Percentiles rank a stretch among this genome's conserved stretches.
These are phyloP conservation scores for Geranium incanum DNA, from an alignment of 441 rosid genomes.

Conservation along the genomic window DNA sequence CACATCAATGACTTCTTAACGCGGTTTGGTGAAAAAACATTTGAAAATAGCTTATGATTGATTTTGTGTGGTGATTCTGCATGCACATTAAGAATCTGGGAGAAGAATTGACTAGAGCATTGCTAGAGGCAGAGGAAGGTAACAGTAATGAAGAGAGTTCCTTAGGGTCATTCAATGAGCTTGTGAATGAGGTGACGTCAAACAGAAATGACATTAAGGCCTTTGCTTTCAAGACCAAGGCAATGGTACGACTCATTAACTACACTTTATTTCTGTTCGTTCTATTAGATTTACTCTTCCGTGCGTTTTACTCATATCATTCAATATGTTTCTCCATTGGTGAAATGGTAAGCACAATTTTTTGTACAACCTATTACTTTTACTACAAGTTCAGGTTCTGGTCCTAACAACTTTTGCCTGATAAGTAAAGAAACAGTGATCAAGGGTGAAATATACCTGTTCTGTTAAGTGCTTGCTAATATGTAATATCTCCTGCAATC, in stretches of 20 bases:
- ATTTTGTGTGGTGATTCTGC: slow-evolving; percentile 11
- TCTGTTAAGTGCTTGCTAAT: not conserved
- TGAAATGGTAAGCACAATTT: not conserved
- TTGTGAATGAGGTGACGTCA: slow-evolving; percentile 56
- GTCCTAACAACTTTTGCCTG: not conserved
- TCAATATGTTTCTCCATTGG: not conserved
- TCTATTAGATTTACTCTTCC: not conserved
- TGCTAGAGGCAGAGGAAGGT: slow-evolving; percentile 52
- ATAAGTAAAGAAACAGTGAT: not conserved
- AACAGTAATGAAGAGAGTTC: slow-evolving; percentile 36
- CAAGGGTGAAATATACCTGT: not conserved
- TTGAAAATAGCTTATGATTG: not conserved
- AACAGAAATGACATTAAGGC: slow-evolving; percentile 55
- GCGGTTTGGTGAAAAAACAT: slow-evolving; percentile 5
- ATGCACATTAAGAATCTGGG: slow-evolving; percentile 46
- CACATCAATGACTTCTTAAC: not conserved
- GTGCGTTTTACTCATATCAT: not conserved
- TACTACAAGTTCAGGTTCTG: not conserved
- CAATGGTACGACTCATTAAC: slow-evolving; percentile 42
- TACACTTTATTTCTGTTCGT: not conserved
- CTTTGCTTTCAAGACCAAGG: slow-evolving; percentile 72
- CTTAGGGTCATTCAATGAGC: slow-evolving; percentile 59
- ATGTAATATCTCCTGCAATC: not conserved
- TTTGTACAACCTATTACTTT: not conserved
- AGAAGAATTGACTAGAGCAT: slow-evolving; percentile 74